Evolutionary conservation across 106 monocot genomes (phyloP), one percentile per base, ranked within the genome.

Genomic region (Dendrobium officinale): DNA sequence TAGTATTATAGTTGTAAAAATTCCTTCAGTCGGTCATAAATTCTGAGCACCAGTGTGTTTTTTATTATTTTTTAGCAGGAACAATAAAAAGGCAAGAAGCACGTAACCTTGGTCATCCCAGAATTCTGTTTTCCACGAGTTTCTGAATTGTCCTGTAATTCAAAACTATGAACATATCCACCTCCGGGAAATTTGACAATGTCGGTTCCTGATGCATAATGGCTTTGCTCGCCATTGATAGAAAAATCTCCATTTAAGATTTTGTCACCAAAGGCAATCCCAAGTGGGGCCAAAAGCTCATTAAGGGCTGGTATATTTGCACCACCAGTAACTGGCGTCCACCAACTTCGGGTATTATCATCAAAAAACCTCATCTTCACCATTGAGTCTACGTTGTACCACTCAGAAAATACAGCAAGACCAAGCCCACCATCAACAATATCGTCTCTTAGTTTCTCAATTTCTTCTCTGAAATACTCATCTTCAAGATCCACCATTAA

Each of bases 291-390:
- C 86, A 99, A 81, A 24, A 99, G 93, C 27, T 90, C 93, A 86
- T 99, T 99, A 79, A 99, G 86, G 7, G 99, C 95, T 9, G 99
- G 99, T 75, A 99, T 84, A 80, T 99, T 99, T 83, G 99, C 99
- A 79, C 99, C 99, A 75, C 99, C 99, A 54, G 99, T 99, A 59
- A 99, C 87, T 8, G 99, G 99, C 67, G 99, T 95, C 99, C 99
- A 99, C 99, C 99, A 99, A 82, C 99, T 99, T 31, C 95, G 84
- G 2, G 99, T 99, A 82, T 99, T 99, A 51, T 99, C 99, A 85
- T 99, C 99, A 85, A 99, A 99, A 85, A 99, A 99, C 70, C 84
- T 89, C 99, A 99, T 99, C 84, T 91, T 99, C 9, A 93, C 90
- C 99, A 99, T 99, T 15, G 95, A 92, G 47, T 93, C 91, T 1